Evolutionary conservation across 768 basidiomycete genomes (phyloP).

Genomic region (Trametes punicea): DNA sequence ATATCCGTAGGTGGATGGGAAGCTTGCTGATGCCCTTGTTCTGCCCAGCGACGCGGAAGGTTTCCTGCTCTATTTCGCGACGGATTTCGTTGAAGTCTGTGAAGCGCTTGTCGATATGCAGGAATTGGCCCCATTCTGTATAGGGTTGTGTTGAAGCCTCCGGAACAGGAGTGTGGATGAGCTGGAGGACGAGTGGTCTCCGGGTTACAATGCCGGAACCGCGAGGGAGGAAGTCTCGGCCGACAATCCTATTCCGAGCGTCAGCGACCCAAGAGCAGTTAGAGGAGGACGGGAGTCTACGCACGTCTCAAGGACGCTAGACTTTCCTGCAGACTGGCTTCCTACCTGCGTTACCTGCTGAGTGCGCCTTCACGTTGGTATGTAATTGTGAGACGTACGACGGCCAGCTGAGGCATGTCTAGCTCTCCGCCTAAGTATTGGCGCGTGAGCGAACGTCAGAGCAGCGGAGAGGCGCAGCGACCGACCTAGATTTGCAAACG

Average conservation of each 20-base stretch:
- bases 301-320: conserved; percentile 93
- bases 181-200: conserved; percentile 90
- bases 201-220: conserved; percentile 95
- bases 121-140: conserved; percentile 94
- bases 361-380: neutral
- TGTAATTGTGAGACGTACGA: conserved; percentile 50
- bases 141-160: conserved; percentile 43
- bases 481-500: conserved; percentile 83
- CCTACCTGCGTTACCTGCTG: conserved; percentile 61
- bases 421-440: conserved; percentile 78
- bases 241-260: conserved; percentile 65
- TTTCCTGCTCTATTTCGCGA: conserved; percentile 97
- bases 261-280: neutral
- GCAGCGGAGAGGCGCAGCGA: conserved; percentile 21
- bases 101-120: conserved; percentile 94
- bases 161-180: conserved; percentile 84
- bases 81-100: conserved; percentile 95
- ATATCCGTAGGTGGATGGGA: conserved; percentile 93
- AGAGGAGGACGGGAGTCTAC: conserved; percentile 30
- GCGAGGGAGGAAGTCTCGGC: conserved; percentile 84
- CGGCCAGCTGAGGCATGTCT: conserved; percentile 90
- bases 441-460: conserved; percentile 12
- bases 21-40: conserved; percentile 98
- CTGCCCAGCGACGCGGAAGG: conserved; percentile 94
- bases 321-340: conserved; percentile 95